A percentile compares a stretch with the other conserved stretches of the same genome.
Evolutionary conservation across 768 basidiomycete species (phyloP).

Genomic region (Lanmaoa pseudosensibilis): DNA sequence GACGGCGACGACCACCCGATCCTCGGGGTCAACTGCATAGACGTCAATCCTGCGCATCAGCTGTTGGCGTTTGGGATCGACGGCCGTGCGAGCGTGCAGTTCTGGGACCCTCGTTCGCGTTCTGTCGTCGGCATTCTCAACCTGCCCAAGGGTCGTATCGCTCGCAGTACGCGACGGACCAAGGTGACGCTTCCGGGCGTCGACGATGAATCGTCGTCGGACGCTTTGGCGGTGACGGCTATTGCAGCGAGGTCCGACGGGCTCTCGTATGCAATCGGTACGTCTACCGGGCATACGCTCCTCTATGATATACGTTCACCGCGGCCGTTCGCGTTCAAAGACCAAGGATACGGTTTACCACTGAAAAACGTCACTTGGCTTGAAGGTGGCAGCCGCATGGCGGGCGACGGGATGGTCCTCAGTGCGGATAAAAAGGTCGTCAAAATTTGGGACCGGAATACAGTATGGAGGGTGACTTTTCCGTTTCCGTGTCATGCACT

Average conservation of each 20-base stretch:
- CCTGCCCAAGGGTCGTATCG: slow-evolving; percentile 55
- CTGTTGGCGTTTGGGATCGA: slow-evolving; percentile 88
- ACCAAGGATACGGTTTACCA: slow-evolving; percentile 95
- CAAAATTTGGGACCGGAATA: slow-evolving; percentile 92
- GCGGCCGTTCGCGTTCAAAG: slow-evolving; percentile 83
- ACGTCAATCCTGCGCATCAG: slow-evolving; percentile 92
- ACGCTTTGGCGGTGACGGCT: slow-evolving; percentile 66
- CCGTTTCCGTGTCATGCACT: slow-evolving; percentile 1
- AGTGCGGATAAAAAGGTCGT: slow-evolving; percentile 96
- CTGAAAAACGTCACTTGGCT: slow-evolving; percentile 87
- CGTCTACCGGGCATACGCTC: slow-evolving; percentile 91
- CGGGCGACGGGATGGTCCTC: slow-evolving; percentile 83
- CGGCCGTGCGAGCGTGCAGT: slow-evolving; percentile 83
- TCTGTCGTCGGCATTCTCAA: slow-evolving; percentile 67
- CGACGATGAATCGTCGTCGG: slow-evolving; percentile 33
- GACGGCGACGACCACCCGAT: slow-evolving; percentile 61
- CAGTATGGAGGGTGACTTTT: slow-evolving; percentile 46
- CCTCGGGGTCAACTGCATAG: slow-evolving; percentile 84
- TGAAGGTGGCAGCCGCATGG: slow-evolving; percentile 80
- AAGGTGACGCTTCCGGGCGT: slow-evolving; percentile 34
- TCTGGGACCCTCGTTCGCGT: slow-evolving; percentile 94
- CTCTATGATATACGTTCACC: slow-evolving; percentile 92
- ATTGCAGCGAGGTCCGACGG: slow-evolving; percentile 86
- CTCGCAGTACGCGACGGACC: slow-evolving; percentile 39
- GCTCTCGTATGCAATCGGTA: slow-evolving; percentile 90